Conservation (phyloP, 2,329 filamentous ascomycete genomes). For the Neopestalotiopsis sp. region DNA sequence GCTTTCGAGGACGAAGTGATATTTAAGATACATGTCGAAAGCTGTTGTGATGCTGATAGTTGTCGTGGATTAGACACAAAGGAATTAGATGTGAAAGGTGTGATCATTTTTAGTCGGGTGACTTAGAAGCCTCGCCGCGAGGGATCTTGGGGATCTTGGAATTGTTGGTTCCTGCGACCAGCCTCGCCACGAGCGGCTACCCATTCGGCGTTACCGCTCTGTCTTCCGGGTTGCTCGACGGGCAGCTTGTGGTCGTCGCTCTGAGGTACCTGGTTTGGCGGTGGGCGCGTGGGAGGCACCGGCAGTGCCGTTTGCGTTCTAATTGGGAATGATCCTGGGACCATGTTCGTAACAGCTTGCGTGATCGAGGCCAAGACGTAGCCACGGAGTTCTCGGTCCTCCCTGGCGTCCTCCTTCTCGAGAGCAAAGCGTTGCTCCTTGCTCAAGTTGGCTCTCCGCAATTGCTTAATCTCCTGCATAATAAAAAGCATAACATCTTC, state of each 20-base stretch:
- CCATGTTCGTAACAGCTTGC: slow-evolving; percentile 72
- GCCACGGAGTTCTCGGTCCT: slow-evolving; percentile 76
- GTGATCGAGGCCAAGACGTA: slow-evolving; percentile 78
- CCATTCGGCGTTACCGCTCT: slow-evolving; percentile 58
- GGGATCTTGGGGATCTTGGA: slow-evolving; percentile 51
- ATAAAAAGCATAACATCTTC: slow-evolving; percentile 93
- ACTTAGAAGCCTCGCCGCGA: slow-evolving; percentile 38
- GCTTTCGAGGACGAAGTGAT: not conserved
- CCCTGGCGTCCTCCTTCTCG: slow-evolving; percentile 79
- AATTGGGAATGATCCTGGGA: slow-evolving; percentile 49
- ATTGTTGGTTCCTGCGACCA: slow-evolving; percentile 43
- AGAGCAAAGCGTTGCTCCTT: slow-evolving; percentile 85
- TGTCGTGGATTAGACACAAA: slow-evolving; percentile 20
- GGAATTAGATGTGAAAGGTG: slow-evolving; percentile 14
- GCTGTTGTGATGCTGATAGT: not conserved
- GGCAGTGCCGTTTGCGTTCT: slow-evolving; percentile 33
- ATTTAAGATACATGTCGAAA: slow-evolving; percentile 16
- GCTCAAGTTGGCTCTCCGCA: slow-evolving; percentile 81
- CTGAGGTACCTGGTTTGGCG: slow-evolving; percentile 27
- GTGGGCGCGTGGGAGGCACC: slow-evolving; percentile 25
- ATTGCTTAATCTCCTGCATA: slow-evolving; percentile 86
- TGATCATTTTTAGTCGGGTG: not conserved
- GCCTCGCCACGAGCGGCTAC: slow-evolving; percentile 52
- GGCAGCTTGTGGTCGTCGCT: slow-evolving; percentile 66
- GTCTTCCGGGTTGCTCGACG: slow-evolving; percentile 61